Conservation (phyloP, 331 rosid genomes). For the Acacia pycnantha region DNA sequence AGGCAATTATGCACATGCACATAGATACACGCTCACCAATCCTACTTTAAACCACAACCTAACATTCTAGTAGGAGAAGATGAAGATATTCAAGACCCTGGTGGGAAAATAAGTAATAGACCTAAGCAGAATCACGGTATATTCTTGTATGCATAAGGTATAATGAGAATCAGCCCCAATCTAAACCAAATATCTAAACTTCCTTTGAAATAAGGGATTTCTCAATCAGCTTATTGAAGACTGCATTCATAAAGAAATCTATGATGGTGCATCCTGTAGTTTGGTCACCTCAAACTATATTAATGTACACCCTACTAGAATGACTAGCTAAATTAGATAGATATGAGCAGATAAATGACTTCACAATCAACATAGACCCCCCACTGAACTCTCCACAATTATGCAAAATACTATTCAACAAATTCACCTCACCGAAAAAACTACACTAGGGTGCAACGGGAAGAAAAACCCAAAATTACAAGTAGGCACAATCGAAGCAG, state of each 20-base stretch:
- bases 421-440: neutral
- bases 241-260: neutral
- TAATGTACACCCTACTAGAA: neutral
- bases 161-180: neutral
- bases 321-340: neutral
- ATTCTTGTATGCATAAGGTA: neutral
- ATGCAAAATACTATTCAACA: neutral
- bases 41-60: slow-evolving; percentile 11
- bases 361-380: slow-evolving; percentile 9
- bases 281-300: neutral
- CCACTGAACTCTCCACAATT: slow-evolving; percentile 5
- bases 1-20: neutral
- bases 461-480: neutral
- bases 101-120: neutral
- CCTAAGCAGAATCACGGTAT: slow-evolving; percentile 1
- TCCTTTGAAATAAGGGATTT: neutral
- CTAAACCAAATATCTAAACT: neutral
- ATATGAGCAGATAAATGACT: neutral
- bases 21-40: neutral
- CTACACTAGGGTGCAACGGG: neutral
- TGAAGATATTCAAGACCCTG: neutral
- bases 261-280: neutral
- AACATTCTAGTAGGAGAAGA: neutral
- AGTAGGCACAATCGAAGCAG: neutral
- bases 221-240: neutral